phyloP scores from a whole-genome alignment of 1,139 yeast genomes.

The Sugiyamaella novakii region DNA sequence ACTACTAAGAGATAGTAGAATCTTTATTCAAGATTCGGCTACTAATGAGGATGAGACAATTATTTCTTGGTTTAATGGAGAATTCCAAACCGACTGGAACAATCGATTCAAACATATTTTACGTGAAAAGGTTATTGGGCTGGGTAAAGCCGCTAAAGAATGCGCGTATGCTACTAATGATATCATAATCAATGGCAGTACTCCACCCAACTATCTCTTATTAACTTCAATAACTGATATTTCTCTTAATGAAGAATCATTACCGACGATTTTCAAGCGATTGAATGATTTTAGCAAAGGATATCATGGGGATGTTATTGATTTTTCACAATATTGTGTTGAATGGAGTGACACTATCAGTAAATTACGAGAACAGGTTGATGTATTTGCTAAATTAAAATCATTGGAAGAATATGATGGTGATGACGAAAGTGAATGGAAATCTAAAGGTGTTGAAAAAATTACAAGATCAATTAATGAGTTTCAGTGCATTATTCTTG shows the following conservation, averaged over 20 bases:
- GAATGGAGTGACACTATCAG: constrained; percentile 24
- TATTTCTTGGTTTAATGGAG: constrained; percentile 25
- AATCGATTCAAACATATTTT: constrained; percentile 26
- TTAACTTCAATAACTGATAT: constrained; percentile 3
- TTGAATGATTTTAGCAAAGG: constrained; percentile 26
- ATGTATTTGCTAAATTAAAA: constrained; percentile 22
- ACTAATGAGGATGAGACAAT: constrained; percentile 1
- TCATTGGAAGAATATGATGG: constrained; percentile 18
- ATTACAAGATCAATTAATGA: constrained; percentile 17
- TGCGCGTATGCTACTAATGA: neutral
- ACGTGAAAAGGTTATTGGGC: neutral
- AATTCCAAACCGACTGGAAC: constrained; percentile 30
- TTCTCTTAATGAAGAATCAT: constrained; percentile 19
- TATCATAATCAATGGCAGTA: neutral
- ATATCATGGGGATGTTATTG: constrained; percentile 20
- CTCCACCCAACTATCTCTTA: neutral
- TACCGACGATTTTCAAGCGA: constrained; percentile 21
- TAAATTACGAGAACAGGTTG: constrained; percentile 19
- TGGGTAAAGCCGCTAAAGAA: neutral
- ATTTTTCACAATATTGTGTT: constrained; percentile 21
- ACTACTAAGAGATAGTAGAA: constrained; percentile 3
- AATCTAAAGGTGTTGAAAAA: constrained; percentile 17
- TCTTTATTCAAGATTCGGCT: neutral
- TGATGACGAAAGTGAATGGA: constrained; percentile 26
- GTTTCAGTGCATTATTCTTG: constrained; percentile 13